Percentiles rank a stretch among this genome's conserved stretches.
Conservation (phyloP, 2,329 filamentous ascomycete genomes). For the Pleoardoris graminearum region DNA sequence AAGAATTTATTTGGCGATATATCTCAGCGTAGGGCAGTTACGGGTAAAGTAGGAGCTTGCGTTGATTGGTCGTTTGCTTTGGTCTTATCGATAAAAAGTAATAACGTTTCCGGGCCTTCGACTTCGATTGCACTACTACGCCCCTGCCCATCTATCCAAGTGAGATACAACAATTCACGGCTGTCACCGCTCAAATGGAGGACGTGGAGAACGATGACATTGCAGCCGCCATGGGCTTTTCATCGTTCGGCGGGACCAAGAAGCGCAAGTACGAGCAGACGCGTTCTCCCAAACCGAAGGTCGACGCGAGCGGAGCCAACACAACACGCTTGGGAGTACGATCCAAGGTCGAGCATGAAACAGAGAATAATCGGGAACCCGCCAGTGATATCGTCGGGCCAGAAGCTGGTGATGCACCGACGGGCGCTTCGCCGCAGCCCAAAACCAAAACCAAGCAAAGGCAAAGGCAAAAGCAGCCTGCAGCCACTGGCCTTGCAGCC, state of each 20-base stretch:
- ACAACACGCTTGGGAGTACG: conserved; percentile 43
- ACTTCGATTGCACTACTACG: too few species aligned
- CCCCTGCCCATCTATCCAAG: too few species aligned
- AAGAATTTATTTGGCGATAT: too few species aligned
- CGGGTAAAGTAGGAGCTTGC: too few species aligned
- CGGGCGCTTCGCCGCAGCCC: conserved; percentile 1
- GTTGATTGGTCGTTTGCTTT: too few species aligned
- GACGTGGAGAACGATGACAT: conserved; percentile 58
- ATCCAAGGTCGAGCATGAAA: conserved; percentile 26
- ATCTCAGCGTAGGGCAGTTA: too few species aligned
- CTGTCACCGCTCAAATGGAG: not conserved
- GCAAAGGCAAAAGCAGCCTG: conserved; percentile 19
- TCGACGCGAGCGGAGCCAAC: conserved; percentile 37
- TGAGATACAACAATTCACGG: not conserved
- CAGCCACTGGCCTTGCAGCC: conserved; percentile 31
- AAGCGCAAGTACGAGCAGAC: conserved; percentile 68
- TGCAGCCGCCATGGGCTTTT: conserved; percentile 73
- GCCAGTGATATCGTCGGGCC: not conserved
- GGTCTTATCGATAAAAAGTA: too few species aligned
- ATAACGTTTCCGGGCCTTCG: too few species aligned
- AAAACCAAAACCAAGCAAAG: conserved; percentile 10
- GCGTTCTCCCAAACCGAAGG: conserved; percentile 54
- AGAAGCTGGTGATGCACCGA: conserved; percentile 1
- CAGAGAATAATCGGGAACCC: not conserved
- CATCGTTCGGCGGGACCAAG: conserved; percentile 69